Evolutionary conservation across 139 green algal genomes (phyloP).

Genomic region (Microglena sp.): DNA sequence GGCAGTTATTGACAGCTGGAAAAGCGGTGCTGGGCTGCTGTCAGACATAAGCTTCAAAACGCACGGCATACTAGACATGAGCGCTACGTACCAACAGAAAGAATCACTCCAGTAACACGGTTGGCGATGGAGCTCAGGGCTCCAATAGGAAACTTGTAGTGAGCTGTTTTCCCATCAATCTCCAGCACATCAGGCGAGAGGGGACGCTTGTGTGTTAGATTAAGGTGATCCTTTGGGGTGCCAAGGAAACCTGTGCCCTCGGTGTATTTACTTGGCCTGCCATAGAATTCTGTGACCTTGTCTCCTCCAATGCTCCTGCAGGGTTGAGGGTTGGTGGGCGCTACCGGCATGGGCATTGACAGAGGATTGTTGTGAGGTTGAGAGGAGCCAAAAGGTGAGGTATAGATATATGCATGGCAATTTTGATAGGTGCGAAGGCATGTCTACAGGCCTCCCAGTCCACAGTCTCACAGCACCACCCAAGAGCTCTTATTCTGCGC

Average conservation of each 20-base stretch:
- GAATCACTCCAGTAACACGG: conserved; percentile 63
- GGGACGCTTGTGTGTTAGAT: conserved; percentile 80
- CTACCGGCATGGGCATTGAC: not conserved
- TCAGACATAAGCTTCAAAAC: too few relatives aligned
- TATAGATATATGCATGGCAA: too few relatives aligned
- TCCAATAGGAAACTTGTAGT: conserved; percentile 87
- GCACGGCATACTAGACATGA: too few relatives aligned
- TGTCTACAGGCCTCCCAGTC: too few relatives aligned
- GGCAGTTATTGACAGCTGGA: too few relatives aligned
- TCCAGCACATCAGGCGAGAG: conserved; percentile 87
- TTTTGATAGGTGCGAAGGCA: too few relatives aligned
- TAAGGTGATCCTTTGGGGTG: conserved; percentile 76
- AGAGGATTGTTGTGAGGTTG: not conserved
- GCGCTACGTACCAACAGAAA: conserved; percentile 72
- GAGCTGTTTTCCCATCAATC: conserved; percentile 52
- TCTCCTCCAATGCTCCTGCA: conserved; percentile 43
- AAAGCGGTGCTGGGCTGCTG: too few relatives aligned
- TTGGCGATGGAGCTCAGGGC: conserved; percentile 85
- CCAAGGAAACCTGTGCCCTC: conserved; percentile 85
- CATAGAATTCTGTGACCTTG: conserved; percentile 76
- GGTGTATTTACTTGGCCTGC: conserved; percentile 71
- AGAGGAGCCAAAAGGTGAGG: too few relatives aligned
- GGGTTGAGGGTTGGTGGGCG: not conserved
- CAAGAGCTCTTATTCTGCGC: too few relatives aligned
- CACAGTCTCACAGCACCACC: too few relatives aligned